Conservation (phyloP, 78 protist species). For the Dictyostelium intermedium region DNA sequence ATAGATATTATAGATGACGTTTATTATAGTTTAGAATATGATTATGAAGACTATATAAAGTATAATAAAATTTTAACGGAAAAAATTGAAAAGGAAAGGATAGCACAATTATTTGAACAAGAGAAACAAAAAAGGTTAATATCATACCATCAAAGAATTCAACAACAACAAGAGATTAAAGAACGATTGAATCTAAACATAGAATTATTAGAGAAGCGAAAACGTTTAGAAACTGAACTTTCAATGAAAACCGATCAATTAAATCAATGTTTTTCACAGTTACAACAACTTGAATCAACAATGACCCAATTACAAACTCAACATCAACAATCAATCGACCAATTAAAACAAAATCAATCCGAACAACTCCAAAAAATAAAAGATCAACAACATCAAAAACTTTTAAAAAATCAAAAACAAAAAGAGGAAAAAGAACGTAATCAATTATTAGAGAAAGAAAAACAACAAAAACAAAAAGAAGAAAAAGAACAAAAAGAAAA, state of each 20-base stretch:
- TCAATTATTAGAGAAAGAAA: neutral
- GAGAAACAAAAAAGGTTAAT: neutral
- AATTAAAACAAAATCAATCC: neutral
- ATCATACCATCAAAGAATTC: neutral
- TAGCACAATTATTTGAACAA: neutral
- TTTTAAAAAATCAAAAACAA: neutral
- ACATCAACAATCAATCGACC: neutral
- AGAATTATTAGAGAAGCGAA: neutral
- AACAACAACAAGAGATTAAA: neutral
- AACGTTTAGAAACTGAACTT: neutral
- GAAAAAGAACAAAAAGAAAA: neutral
- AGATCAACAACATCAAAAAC: neutral
- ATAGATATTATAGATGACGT: conserved; percentile 32
- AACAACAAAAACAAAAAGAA: neutral
- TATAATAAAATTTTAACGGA: neutral
- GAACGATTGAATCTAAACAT: neutral
- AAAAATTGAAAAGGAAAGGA: neutral
- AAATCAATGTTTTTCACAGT: neutral
- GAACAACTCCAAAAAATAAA: neutral
- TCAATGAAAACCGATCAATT: neutral
- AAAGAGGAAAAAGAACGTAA: neutral
- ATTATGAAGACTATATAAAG: conserved; percentile 34
- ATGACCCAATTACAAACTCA: neutral
- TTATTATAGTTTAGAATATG: conserved; percentile 55
- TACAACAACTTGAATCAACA: neutral